phyloP scores from a whole-genome alignment of 306 rosid species.

The Vicia villosa region DNA sequence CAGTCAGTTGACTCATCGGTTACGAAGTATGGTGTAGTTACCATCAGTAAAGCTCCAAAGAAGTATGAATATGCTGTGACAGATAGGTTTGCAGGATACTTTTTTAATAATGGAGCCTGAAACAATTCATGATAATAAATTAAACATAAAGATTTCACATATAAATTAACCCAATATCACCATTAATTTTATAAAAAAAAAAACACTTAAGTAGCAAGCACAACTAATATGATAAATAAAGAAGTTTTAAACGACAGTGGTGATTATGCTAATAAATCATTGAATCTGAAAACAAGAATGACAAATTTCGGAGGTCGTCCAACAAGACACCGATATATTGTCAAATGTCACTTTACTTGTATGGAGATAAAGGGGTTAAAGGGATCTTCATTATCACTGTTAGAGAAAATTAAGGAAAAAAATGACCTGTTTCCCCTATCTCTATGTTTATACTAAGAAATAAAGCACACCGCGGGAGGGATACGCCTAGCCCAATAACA shows the following conservation, averaged over 20 bases:
- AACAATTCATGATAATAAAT: constrained; percentile 38
- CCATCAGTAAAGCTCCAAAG: constrained; percentile 83
- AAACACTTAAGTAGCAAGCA: constrained; percentile 8
- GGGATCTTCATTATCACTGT: not conserved
- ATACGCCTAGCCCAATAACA: constrained; percentile 16
- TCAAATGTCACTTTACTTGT: not conserved
- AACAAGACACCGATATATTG: not conserved
- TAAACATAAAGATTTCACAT: constrained; percentile 29
- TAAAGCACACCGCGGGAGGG: constrained; percentile 10
- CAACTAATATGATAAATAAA: constrained; percentile 16
- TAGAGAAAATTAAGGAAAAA: not conserved
- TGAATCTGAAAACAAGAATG: constrained; percentile 1
- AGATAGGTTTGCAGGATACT: constrained; percentile 85
- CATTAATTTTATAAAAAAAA: constrained; percentile 19
- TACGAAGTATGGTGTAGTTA: constrained; percentile 69
- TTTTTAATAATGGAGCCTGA: constrained; percentile 89
- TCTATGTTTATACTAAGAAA: constrained; percentile 14
- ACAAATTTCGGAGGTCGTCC: constrained; percentile 18
- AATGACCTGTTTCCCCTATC: not conserved
- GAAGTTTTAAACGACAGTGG: constrained; percentile 11
- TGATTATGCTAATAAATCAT: constrained; percentile 7
- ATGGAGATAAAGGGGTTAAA: not conserved
- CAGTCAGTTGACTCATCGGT: constrained; percentile 78
- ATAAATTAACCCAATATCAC: constrained; percentile 13
- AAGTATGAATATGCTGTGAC: constrained; percentile 87